These are phyloP conservation scores for Penicillium oxalicum DNA, from an alignment of 2,329 filamentous ascomycete genomes.

Conservation along the genomic window DNA sequence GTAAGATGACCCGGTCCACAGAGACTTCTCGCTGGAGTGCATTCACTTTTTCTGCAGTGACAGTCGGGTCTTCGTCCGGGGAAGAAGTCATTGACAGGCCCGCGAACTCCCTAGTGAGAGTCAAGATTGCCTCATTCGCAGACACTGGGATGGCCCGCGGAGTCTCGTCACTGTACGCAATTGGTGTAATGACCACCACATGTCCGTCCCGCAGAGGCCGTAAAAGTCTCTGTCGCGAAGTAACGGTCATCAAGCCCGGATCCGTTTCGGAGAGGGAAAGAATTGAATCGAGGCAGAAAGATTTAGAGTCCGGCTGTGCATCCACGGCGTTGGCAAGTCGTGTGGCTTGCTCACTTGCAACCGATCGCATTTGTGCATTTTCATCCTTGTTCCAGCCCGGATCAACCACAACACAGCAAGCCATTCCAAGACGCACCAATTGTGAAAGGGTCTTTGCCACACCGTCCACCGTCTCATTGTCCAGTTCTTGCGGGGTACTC, in stretches of 20 bases:
- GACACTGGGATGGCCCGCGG: constrained; percentile 46
- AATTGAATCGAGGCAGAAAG: constrained; percentile 60
- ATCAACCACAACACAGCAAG: constrained; percentile 78
- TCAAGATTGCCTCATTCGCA: constrained; percentile 63
- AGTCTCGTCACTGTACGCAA: constrained; percentile 53
- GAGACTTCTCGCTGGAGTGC: constrained; percentile 50
- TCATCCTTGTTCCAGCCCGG: constrained; percentile 45
- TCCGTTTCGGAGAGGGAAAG: constrained; percentile 36
- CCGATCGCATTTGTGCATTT: constrained; percentile 36
- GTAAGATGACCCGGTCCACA: constrained; percentile 78
- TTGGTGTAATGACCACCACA: constrained; percentile 63
- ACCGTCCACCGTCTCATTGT: constrained; percentile 63
- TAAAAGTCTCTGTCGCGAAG: constrained; percentile 52
- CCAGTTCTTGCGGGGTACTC: constrained; percentile 63
- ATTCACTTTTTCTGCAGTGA: constrained; percentile 35
- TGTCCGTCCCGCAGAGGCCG: constrained; percentile 61
- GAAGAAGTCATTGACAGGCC: constrained; percentile 52
- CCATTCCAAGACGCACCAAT: constrained; percentile 72
- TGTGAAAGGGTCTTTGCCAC: constrained; percentile 80
- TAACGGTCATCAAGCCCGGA: constrained; percentile 31
- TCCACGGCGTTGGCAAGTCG: constrained; percentile 72
- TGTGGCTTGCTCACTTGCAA: constrained; percentile 59
- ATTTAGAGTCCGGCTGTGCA: constrained; percentile 59
- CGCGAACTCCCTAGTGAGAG: constrained; percentile 69
- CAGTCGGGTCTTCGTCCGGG: constrained; percentile 40